Conservation (phyloP, 345 rosid species). For the Streptanthus diversifolius region DNA sequence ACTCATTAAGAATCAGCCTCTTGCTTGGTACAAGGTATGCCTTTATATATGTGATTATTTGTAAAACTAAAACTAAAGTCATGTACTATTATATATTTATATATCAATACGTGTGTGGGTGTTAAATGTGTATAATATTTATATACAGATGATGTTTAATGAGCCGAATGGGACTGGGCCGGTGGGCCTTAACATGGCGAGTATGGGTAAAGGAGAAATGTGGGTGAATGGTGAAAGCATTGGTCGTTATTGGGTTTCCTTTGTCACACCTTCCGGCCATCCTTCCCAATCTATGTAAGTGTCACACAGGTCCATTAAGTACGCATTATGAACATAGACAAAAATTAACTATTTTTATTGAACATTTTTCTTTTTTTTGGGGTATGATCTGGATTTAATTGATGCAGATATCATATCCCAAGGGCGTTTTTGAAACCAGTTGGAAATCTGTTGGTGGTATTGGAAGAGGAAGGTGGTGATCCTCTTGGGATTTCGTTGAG, state of each 20-base stretch:
- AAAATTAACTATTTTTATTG: background rate
- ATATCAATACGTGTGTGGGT: background rate
- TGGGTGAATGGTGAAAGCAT: slow-evolving; percentile 86
- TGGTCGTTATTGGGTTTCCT: slow-evolving; percentile 86
- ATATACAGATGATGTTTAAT: slow-evolving; percentile 52
- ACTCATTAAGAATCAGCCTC: slow-evolving; percentile 39
- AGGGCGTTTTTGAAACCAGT: slow-evolving; percentile 53
- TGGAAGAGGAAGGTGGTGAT: slow-evolving; percentile 71
- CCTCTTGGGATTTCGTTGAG: slow-evolving; percentile 54
- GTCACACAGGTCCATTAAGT: background rate
- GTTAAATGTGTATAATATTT: background rate
- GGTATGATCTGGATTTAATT: slow-evolving; percentile 1
- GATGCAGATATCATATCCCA: slow-evolving; percentile 73
- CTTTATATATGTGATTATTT: background rate
- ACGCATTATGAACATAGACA: background rate
- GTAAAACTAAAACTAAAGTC: background rate
- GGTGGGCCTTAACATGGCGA: slow-evolving; percentile 50
- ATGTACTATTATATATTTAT: background rate
- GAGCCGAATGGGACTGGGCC: slow-evolving; percentile 53
- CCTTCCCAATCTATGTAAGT: slow-evolving; percentile 71
- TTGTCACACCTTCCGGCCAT: slow-evolving; percentile 48
- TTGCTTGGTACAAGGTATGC: slow-evolving; percentile 86
- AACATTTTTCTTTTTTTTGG: background rate
- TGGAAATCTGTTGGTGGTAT: slow-evolving; percentile 49
- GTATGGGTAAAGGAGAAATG: slow-evolving; percentile 87